phyloP scores from a whole-genome alignment of 495 filamentous ascomycete species.

The Sordaria brevicollis region DNA sequence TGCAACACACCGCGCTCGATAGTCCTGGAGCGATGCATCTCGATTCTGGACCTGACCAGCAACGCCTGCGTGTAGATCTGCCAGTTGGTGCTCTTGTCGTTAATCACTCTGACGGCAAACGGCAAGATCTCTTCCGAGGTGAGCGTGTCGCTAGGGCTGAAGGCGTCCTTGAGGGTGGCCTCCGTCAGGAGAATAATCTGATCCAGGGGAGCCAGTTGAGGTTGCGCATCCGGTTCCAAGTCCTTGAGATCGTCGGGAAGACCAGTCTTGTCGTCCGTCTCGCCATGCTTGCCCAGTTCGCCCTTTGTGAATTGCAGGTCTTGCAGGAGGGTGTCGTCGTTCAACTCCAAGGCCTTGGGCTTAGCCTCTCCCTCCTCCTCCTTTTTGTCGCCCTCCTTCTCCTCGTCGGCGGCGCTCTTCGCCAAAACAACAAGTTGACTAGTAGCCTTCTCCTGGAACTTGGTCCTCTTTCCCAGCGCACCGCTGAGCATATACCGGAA shows the following conservation, averaged over 20 bases:
- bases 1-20: constrained; percentile 84
- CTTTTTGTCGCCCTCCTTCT: background rate
- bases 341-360: constrained; percentile 62
- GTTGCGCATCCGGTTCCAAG: constrained; percentile 70
- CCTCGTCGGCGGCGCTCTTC: constrained; percentile 52
- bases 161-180: constrained; percentile 81
- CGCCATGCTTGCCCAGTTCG: constrained; percentile 22
- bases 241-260: constrained; percentile 50
- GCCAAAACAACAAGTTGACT: constrained; percentile 91
- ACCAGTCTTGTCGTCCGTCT: constrained; percentile 31
- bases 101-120: constrained; percentile 78
- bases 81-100: constrained; percentile 90
- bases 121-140: constrained; percentile 89
- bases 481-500: constrained; percentile 83
- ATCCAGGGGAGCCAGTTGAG: constrained; percentile 72
- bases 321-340: constrained; percentile 91
- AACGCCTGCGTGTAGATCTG: constrained; percentile 94
- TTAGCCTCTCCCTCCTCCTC: constrained; percentile 9
- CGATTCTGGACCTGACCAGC: constrained; percentile 77
- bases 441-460: constrained; percentile 79
- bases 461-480: constrained; percentile 79
- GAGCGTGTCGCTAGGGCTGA: constrained; percentile 67
- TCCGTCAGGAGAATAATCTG: constrained; percentile 71
- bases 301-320: constrained; percentile 63
- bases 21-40: constrained; percentile 74